Conservation (phyloP, 441 rosid species). For the Metrosideros polymorpha region DNA sequence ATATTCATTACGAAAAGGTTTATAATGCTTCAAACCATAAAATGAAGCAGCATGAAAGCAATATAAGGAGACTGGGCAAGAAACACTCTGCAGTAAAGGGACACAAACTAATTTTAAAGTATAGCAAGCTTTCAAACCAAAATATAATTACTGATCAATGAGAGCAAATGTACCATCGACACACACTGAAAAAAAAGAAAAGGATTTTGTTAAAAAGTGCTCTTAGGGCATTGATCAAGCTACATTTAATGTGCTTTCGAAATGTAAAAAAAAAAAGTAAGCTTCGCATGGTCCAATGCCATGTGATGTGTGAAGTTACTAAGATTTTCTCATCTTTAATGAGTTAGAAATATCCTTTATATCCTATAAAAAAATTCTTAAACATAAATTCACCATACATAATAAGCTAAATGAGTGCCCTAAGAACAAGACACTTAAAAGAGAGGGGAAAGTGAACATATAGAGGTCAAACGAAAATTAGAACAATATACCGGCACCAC, state of each 20-base stretch:
- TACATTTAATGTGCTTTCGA: not conserved
- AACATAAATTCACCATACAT: not conserved
- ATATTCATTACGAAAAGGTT: not conserved
- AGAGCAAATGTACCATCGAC: not conserved
- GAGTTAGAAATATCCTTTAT: not conserved
- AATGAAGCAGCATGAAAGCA: not conserved
- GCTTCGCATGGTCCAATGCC: not conserved
- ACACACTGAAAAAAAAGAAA: not conserved
- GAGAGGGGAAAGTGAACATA: not conserved
- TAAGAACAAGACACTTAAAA: not conserved
- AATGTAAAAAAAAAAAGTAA: not conserved
- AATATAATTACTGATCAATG: not conserved
- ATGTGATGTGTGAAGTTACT: not conserved
- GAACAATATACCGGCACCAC: not conserved
- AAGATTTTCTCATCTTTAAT: not conserved
- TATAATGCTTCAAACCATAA: not conserved
- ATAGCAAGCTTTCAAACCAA: not conserved
- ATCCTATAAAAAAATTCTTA: not conserved
- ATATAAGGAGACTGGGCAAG: not conserved
- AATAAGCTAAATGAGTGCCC: not conserved
- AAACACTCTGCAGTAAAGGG: not conserved
- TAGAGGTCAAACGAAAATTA: not conserved
- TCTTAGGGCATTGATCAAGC: not conserved
- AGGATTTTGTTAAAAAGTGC: not conserved
- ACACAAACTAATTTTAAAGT: not conserved